Evolutionary conservation across 2,329 filamentous ascomycete genomes (phyloP).

Genomic region (Grosmannia huntii): DNA sequence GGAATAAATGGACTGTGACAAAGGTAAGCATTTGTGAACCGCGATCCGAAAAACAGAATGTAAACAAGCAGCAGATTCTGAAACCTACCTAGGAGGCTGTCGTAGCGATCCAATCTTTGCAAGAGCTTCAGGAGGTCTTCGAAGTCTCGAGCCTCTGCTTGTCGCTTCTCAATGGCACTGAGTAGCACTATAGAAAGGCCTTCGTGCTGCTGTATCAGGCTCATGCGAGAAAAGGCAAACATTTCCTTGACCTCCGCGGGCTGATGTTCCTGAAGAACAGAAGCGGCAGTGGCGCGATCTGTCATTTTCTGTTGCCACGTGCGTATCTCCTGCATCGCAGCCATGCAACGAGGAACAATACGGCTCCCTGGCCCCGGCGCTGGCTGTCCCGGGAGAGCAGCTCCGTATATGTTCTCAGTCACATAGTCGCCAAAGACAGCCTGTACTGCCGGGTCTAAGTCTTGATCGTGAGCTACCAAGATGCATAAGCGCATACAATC

Average conservation of each 20-base stretch:
- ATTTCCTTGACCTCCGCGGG: conserved; percentile 58
- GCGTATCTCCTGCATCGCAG: conserved; percentile 64
- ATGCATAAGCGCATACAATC: conserved; percentile 74
- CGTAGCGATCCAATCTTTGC: conserved; percentile 63
- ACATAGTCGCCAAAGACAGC: conserved; percentile 40
- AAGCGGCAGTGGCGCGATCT: conserved; percentile 63
- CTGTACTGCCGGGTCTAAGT: conserved; percentile 35
- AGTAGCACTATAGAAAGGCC: conserved; percentile 69
- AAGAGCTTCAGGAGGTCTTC: conserved; percentile 54
- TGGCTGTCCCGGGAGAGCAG: conserved; percentile 27
- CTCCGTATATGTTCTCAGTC: conserved; percentile 44
- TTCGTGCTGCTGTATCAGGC: conserved; percentile 82
- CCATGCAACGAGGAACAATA: conserved; percentile 63
- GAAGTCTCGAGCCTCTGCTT: conserved; percentile 61
- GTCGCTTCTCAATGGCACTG: conserved; percentile 63
- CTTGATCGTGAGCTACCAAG: conserved; percentile 50
- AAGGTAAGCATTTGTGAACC: conserved; percentile 5
- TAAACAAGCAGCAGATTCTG: not conserved
- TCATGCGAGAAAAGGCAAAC: conserved; percentile 66
- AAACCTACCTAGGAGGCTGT: conserved; percentile 41
- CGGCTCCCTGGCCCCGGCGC: conserved; percentile 34
- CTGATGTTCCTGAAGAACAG: conserved; percentile 54
- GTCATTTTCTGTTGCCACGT: conserved; percentile 61
- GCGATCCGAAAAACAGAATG: not conserved
- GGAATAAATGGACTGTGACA: conserved; percentile 62